Base-by-base conservation (phyloP, 768 basidiomycete genomes). In the Boletus coccyginus region DNA sequence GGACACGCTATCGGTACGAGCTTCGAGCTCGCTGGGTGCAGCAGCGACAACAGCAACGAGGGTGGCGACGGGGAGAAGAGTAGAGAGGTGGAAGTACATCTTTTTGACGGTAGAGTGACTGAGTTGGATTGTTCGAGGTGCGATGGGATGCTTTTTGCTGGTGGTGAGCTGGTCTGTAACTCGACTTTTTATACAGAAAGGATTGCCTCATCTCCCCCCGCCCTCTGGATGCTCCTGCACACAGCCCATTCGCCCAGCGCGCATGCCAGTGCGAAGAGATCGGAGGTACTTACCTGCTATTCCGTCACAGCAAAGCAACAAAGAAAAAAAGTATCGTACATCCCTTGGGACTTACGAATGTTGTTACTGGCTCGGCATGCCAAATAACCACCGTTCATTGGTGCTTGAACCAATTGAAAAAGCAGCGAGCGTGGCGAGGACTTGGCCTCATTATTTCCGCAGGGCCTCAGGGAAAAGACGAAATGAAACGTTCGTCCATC, bases 101-200 rank as follows among this genome's bases (percentile, higher is more conserved):
- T 27, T 27, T 45, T 7, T 29, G 38, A n/a, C 7, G 5, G n/a
- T 29, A n/a, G 32, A 39, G 14, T 3, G 8, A 36, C 24, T 52
- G 36, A 5, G 16, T 35, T 42, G 17, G 11, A 6, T 24, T 44
- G 40, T 38, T 51, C 16, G 27, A 45, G 38, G 46, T 21, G 39
- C 21, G 16, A 41, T 41, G 35, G n/a, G 32, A 24, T 19, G 11
- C 31, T 19, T 40, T 54, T 50, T 11, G 19, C 41, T 49, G 52
- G 39, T 45, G 44, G 10, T 52, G 29, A 40, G 7, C 1, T 8
- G 13, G 7, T 31, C 13, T 36, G 7, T 7, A 3, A 29, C 36
- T 9, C 5, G 17, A 13, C 42, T 16, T 58, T 57, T 61, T 65
- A 65, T 65, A 61, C 45, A 3, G 31, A 31, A 7, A 27, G 11